These are phyloP conservation scores for Penicillium sp. DNA, from an alignment of 2,329 filamentous ascomycete species.

Conservation along the genomic window DNA sequence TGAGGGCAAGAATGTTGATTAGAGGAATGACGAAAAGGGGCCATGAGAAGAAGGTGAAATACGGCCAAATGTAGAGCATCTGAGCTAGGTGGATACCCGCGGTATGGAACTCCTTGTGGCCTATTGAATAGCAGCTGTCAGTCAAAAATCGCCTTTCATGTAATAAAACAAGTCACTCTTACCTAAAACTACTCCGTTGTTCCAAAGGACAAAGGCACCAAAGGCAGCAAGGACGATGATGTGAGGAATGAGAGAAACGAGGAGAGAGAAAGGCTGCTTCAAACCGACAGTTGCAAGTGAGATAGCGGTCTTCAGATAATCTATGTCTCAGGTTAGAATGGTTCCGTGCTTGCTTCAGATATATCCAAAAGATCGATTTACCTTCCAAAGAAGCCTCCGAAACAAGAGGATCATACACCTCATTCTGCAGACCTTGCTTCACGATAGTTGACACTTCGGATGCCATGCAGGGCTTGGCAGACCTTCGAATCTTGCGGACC, in stretches of 20 bases:
- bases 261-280: conserved; percentile 39
- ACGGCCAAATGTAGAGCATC: conserved; percentile 93
- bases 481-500: conserved; percentile 35
- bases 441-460: conserved; percentile 31
- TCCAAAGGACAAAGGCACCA: conserved; percentile 74
- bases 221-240: conserved; percentile 67
- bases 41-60: conserved; percentile 83
- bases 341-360: not conserved
- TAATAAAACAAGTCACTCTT: conserved; percentile 24
- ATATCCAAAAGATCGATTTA: conserved; percentile 26
- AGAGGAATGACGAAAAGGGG: conserved; percentile 66
- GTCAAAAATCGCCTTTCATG: not conserved
- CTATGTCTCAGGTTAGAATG: conserved; percentile 34
- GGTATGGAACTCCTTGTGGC: conserved; percentile 91
- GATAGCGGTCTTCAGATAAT: conserved; percentile 52
- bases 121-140: conserved; percentile 42
- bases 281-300: conserved; percentile 63
- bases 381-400: conserved; percentile 50
- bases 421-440: conserved; percentile 34
- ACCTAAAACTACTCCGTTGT: conserved; percentile 89
- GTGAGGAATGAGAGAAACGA: conserved; percentile 50
- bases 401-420: conserved; percentile 52
- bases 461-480: conserved; percentile 27
- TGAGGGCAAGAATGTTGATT: conserved; percentile 38
- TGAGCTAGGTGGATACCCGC: conserved; percentile 86